phyloP scores from a whole-genome alignment of 805 yeast genomes.

The Priceomyces carsonii region DNA sequence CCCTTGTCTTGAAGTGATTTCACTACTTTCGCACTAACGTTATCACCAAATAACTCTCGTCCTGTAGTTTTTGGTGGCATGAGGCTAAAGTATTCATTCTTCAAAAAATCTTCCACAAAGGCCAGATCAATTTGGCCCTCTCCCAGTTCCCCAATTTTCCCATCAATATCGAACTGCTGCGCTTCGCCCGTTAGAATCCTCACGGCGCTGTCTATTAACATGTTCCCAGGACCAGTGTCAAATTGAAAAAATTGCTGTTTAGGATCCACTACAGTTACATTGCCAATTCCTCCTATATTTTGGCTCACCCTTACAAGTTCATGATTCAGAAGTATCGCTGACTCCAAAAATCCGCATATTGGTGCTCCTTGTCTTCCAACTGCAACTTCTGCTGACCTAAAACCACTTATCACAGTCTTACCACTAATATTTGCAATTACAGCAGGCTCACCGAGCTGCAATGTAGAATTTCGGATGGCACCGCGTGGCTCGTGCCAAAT shows the following conservation, averaged over 20 bases:
- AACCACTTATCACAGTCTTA: conserved; percentile 20
- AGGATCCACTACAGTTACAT: conserved; percentile 20
- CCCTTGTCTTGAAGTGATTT: conserved; percentile 11
- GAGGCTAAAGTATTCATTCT: conserved; percentile 15
- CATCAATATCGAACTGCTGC: conserved; percentile 19
- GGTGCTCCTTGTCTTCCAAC: conserved; percentile 30
- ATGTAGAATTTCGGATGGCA: conserved; percentile 14
- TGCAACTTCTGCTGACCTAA: conserved; percentile 21
- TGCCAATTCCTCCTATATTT: conserved; percentile 27
- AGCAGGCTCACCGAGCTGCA: conserved; percentile 21
- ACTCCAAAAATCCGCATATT: conserved; percentile 22
- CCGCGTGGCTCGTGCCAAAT: conserved; percentile 17
- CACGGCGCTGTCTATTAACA: conserved; percentile 25
- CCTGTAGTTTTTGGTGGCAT: conserved; percentile 26
- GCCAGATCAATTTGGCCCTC: conserved; percentile 18
- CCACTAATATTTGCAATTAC: conserved; percentile 14
- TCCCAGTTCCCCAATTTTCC: conserved; percentile 21
- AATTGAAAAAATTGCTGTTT: conserved; percentile 21
- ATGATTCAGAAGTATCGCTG: conserved; percentile 17
- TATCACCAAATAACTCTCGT: conserved; percentile 24
- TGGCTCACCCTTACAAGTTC: conserved; percentile 19
- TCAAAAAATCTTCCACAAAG: conserved; percentile 18
- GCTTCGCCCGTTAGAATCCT: conserved; percentile 19
- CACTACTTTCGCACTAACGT: conserved; percentile 12
- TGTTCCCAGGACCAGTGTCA: conserved; percentile 29